A percentile compares a stretch with the other conserved stretches of the same genome.
Conservation (phyloP, 2,329 filamentous ascomycete genomes). For the Clathrospora elynae region DNA sequence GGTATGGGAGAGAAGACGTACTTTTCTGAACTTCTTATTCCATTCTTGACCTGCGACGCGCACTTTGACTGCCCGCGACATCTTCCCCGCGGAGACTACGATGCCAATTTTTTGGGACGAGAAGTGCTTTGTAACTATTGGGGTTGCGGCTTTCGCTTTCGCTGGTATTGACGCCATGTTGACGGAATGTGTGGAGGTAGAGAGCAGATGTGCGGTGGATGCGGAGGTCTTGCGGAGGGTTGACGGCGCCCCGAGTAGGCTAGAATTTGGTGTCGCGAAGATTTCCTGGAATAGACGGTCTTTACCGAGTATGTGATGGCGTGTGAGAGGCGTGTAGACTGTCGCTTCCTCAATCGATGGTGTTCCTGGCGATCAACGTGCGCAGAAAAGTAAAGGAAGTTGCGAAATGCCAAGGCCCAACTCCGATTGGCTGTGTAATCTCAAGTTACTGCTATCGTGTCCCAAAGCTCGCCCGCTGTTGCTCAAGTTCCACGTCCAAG, state of each 20-base stretch:
- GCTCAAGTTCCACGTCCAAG: constrained; percentile 17
- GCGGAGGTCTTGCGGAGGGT: constrained; percentile 16
- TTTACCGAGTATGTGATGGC: neutral
- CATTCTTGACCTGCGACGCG: constrained; percentile 72
- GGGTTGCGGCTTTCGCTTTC: constrained; percentile 23
- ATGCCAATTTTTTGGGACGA: constrained; percentile 59
- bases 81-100: constrained; percentile 76
- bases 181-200: constrained; percentile 9
- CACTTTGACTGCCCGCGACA: constrained; percentile 80
- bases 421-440: constrained; percentile 36
- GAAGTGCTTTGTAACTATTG: constrained; percentile 36
- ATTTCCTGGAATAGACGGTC: constrained; percentile 15
- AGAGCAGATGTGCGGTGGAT: constrained; percentile 14
- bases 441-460: constrained; percentile 35
- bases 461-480: constrained; percentile 27
- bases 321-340: constrained; percentile 6
- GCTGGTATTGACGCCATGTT: constrained; percentile 32
- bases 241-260: constrained; percentile 5
- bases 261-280: too few species aligned
- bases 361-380: constrained; percentile 11
- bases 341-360: constrained; percentile 19
- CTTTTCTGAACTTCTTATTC: constrained; percentile 76
- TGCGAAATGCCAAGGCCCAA: constrained; percentile 26
- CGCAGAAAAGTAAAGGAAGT: constrained; percentile 32
- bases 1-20: constrained; percentile 43